Percentiles rank a stretch among this genome's conserved stretches.
Evolutionary conservation across 805 yeast genomes (phyloP).

Genomic region (Blastobotrys attinorum): DNA sequence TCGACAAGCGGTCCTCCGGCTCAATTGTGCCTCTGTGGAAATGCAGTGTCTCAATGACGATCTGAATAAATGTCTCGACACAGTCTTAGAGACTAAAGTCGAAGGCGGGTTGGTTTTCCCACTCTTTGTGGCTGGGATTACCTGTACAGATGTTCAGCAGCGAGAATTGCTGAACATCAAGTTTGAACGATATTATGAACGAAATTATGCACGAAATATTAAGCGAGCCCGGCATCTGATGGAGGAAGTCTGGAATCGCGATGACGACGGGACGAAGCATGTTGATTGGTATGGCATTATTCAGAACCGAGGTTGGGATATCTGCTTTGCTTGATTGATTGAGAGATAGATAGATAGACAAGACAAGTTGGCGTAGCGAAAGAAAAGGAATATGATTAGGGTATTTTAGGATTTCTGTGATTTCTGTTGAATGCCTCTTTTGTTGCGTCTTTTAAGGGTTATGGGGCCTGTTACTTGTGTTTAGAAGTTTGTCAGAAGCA

Average conservation of each 20-base stretch:
- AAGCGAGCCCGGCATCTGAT: slow-evolving; percentile 35
- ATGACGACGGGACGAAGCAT: slow-evolving; percentile 45
- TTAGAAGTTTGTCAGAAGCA: too few species aligned
- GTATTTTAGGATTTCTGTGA: too few species aligned
- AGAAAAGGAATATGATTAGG: too few species aligned
- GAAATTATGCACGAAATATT: slow-evolving; percentile 64
- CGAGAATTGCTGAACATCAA: slow-evolving; percentile 44
- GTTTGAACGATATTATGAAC: slow-evolving; percentile 46
- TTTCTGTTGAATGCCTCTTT: too few species aligned
- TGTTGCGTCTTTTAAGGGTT: too few species aligned
- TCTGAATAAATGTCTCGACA: slow-evolving; percentile 48
- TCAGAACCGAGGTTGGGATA: slow-evolving; percentile 64
- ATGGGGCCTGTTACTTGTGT: too few species aligned
- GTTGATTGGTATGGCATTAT: slow-evolving; percentile 71
- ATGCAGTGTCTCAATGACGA: slow-evolving; percentile 51
- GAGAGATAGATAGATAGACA: too few species aligned
- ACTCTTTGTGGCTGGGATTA: slow-evolving; percentile 67
- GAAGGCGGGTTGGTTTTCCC: slow-evolving; percentile 74
- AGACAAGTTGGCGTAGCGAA: too few species aligned
- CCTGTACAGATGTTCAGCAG: slow-evolving; percentile 46
- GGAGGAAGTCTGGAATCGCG: slow-evolving; percentile 37
- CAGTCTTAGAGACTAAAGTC: slow-evolving; percentile 55
- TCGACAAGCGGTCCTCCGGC: slow-evolving; percentile 52
- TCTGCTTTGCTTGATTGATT: slow-evolving; percentile 56
- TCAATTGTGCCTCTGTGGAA: slow-evolving; percentile 56